Percentiles rank a stretch among this genome's conserved stretches.
Conservation (phyloP, 306 rosid genomes). For the Ziziphus jujuba region DNA sequence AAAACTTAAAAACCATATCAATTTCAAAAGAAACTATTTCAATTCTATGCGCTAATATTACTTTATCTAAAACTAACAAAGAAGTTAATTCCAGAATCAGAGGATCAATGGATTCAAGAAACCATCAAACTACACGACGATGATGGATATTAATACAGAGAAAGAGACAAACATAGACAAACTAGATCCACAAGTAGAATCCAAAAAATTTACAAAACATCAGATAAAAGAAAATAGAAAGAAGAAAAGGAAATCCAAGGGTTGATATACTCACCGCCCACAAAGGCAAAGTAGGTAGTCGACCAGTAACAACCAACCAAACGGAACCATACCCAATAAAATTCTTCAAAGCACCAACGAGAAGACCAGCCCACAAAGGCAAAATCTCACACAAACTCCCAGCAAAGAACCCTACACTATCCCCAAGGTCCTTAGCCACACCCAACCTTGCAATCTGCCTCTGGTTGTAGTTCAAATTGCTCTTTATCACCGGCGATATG, state of each 20-base stretch:
- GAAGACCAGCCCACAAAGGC: conserved; percentile 70
- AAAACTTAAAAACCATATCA: not conserved
- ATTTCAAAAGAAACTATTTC: not conserved
- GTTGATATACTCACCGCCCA: conserved; percentile 72
- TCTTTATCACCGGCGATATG: conserved; percentile 77
- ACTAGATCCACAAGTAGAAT: not conserved
- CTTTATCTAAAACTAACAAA: too few species aligned
- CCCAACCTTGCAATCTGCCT: conserved; percentile 67
- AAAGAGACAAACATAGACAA: not conserved
- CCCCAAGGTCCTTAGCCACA: conserved; percentile 93
- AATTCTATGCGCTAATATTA: not conserved
- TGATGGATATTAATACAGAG: too few species aligned
- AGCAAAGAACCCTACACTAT: conserved; percentile 74
- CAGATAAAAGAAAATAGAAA: not conserved
- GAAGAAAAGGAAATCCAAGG: not conserved
- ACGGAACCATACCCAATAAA: conserved; percentile 83
- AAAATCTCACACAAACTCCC: conserved; percentile 70
- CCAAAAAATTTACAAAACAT: not conserved
- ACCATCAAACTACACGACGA: not conserved
- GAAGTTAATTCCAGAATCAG: too few species aligned
- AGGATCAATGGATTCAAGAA: not conserved
- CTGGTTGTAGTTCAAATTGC: conserved; percentile 65
- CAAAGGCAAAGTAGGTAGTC: conserved; percentile 55
- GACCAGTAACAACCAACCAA: conserved; percentile 71
- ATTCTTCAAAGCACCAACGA: conserved; percentile 68